Percentiles rank a stretch among this genome's conserved stretches.
phyloP scores from a whole-genome alignment of 2,329 filamentous ascomycete genomes.

The Colletotrichum eleusines region DNA sequence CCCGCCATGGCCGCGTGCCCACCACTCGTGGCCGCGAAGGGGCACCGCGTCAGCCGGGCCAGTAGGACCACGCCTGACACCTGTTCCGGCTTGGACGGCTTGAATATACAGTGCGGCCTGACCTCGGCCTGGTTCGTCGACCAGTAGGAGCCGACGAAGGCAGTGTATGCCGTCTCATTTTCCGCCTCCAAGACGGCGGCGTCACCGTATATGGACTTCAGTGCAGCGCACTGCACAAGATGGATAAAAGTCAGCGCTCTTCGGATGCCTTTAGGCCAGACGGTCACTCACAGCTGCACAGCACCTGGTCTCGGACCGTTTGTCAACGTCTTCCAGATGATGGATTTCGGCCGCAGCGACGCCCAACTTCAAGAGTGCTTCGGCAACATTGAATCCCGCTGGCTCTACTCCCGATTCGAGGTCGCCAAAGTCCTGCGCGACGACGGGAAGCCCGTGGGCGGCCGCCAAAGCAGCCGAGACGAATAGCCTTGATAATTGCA shows the following conservation, averaged over 20 bases:
- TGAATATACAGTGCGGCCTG: constrained; percentile 45
- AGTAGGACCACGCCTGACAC: constrained; percentile 47
- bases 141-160: constrained; percentile 38
- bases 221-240: constrained; percentile 23
- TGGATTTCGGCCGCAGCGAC: constrained; percentile 39
- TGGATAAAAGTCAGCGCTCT: background rate
- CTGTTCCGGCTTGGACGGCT: constrained; percentile 44
- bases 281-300: constrained; percentile 19
- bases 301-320: constrained; percentile 13
- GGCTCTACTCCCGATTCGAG: constrained; percentile 25
- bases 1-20: constrained; percentile 39
- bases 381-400: constrained; percentile 37
- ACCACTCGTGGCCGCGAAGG: constrained; percentile 38
- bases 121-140: constrained; percentile 38
- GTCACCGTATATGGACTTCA: constrained; percentile 28
- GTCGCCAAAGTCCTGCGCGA: constrained; percentile 8
- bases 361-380: constrained; percentile 40
- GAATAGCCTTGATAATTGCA: background rate
- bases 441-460: background rate
- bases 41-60: constrained; percentile 46
- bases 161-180: constrained; percentile 6
- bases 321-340: constrained; percentile 10
- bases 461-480: constrained; percentile 5
- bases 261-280: background rate
- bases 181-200: constrained; percentile 25